Base-by-base conservation (phyloP, 148 eudicot genomes). In the Cornus kousa region DNA sequence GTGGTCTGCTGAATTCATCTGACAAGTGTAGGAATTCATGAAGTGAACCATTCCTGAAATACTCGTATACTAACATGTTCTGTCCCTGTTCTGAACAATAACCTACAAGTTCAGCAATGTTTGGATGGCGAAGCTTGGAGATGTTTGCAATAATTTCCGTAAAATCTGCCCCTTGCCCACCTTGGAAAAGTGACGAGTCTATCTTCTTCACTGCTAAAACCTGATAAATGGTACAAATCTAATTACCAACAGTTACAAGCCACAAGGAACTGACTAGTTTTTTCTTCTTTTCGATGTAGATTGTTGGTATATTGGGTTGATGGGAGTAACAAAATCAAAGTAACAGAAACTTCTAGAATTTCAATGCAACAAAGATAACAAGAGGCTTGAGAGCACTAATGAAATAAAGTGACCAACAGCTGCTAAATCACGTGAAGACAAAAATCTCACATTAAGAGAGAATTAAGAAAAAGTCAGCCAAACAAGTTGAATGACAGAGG, bases 31-130 rank as follows among this genome's bases (percentile, higher is more conserved):
- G 87, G 82, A 89, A 89, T 76, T 89, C 91, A 60, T 91, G 86
- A 71, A 91, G 89, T 16, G 92, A 89, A 67, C 95, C 95, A 80
- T 86, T 91, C 70, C 83, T 83, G 71, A 83, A 82, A 74, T 82
- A 91, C 4, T 91, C 90, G 64, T 85, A 87, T 14, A 91, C 83
- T 24, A 91, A 79, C 88, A 91, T 82, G 72, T 91, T 83, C 67
- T 89, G 93, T 73, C 89, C 88, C 73, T 91, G 90, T 79, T 91
- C 95, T 43, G 91, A 86, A 79, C 93, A 88, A 83, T 86, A 87
- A 32, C 95, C 95, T 55, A 85, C 74, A 71, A 91, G 90, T 78
- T 81, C 90, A 9, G 75, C 82, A 67, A 91, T 80, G 74, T 91
- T 89, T 33, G 85, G 89, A 79, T 91, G 92, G 74, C 70, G 82